Conservation (phyloP, 345 rosid genomes). For the Rhodamnia rubescens region DNA sequence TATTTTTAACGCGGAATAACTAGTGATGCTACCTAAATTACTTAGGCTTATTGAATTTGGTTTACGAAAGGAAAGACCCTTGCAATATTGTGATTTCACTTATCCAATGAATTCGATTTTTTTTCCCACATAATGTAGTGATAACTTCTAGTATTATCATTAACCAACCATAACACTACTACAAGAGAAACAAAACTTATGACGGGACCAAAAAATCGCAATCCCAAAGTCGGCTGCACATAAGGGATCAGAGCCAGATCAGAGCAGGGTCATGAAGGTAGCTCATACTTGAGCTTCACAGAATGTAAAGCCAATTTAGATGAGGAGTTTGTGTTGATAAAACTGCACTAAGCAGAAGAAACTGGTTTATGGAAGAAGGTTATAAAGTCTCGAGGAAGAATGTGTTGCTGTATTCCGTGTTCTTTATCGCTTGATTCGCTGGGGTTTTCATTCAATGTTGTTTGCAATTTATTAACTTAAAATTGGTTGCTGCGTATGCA, state of each 20-base stretch:
- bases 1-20: not conserved
- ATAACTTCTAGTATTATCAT: not conserved
- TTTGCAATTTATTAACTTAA: not conserved
- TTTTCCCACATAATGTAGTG: not conserved
- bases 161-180: not conserved
- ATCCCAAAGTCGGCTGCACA: not conserved
- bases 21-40: not conserved
- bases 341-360: not conserved
- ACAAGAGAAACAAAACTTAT: not conserved
- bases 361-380: not conserved
- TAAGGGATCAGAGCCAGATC: not conserved
- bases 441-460: not conserved
- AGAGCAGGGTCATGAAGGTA: not conserved
- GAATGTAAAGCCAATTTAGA: not conserved
- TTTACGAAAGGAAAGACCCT: not conserved
- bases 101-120: not conserved
- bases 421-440: not conserved
- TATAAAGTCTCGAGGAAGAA: not conserved
- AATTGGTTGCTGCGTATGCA: not conserved
- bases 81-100: not conserved
- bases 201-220: not conserved
- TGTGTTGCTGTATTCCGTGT: not conserved
- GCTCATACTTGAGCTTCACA: not conserved
- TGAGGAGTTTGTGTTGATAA: not conserved
- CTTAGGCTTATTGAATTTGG: not conserved